Evolutionary conservation across 2,329 filamentous ascomycete species (phyloP).

Genomic region (Apiospora saccharicola): DNA sequence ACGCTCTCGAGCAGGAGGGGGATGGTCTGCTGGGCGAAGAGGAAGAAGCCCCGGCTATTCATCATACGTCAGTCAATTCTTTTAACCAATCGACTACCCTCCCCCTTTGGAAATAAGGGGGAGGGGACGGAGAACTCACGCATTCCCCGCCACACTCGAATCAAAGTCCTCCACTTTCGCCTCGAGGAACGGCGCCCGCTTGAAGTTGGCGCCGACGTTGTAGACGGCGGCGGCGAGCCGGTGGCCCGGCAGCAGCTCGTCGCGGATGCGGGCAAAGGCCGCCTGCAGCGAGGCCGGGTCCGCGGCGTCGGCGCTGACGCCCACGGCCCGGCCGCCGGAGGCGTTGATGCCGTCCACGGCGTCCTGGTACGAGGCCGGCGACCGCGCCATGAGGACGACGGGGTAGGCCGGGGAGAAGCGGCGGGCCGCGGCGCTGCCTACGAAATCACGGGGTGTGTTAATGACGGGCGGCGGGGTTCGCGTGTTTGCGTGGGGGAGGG

Average conservation of each 20-base stretch:
- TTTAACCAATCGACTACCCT: background rate
- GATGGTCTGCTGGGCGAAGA: conserved; percentile 71
- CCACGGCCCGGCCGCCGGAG: conserved; percentile 73
- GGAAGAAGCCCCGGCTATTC: conserved; percentile 67
- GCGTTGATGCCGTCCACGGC: conserved; percentile 74
- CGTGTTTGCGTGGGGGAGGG: too few species aligned
- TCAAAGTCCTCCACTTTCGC: conserved; percentile 58
- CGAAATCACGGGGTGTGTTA: background rate
- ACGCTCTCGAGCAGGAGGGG: conserved; percentile 69
- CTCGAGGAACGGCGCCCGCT: conserved; percentile 66
- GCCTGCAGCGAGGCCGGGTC: conserved; percentile 49
- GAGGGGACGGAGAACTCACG: conserved; percentile 48
- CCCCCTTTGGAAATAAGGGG: background rate
- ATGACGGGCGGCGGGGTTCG: too few species aligned
- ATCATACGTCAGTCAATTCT: background rate
- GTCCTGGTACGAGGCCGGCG: conserved; percentile 68
- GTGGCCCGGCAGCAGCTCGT: conserved; percentile 59
- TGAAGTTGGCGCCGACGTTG: conserved; percentile 66
- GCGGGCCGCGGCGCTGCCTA: conserved; percentile 58
- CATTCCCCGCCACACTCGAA: conserved; percentile 52
- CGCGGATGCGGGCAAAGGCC: conserved; percentile 69
- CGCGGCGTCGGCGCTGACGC: conserved; percentile 72
- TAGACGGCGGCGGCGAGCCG: conserved; percentile 72
- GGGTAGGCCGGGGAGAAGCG: conserved; percentile 72
- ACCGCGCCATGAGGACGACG: conserved; percentile 77